Base-by-base conservation (phyloP, 2,329 filamentous ascomycete genomes). In the Fusarium sp. region DNA sequence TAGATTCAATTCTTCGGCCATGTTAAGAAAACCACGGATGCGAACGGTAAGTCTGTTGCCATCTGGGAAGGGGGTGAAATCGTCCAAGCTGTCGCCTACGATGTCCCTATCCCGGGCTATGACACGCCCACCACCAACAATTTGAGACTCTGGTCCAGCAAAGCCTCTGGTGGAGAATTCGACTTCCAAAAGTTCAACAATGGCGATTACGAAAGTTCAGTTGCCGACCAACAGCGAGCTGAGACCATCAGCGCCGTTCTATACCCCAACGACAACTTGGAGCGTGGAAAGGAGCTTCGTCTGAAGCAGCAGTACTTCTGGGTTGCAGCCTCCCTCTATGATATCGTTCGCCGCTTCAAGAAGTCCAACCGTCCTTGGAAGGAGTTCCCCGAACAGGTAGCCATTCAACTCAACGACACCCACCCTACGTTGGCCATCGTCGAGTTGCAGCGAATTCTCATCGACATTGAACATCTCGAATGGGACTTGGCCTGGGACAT, bases 291-390 rank as follows among this genome's bases (percentile, higher is more conserved):
- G 82, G 96, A 99, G 84, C 89, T 99, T 69, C 93, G 96, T 57
- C 83, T 99, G 81, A 99, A 99, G 88, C 96, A 99, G 81, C 96
- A 99, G 81, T 99, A 99, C 86, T 99, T 99, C 84, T 99, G 96
- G 96, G 97, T 97, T 77, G 94, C 96, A 55, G 96, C 96, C 18
- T 99, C 96, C 18, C 87, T 99, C 6, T 94, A 94, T 78, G 96
- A 99, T 77, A 99, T 99, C 78, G 92, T 99, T 65, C 92, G 96
- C 62, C 91, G 96, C 63, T 99, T 98, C 90, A 99, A 98, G 87
- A 99, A 98, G 88, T 90, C 94, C 20, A 94, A 93, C 84, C 91
- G 95, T 69, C 84, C 91, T 10, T 99, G 96, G 96, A 91, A 83
- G 72, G 92, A 97, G 77, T 99, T 99, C 82, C 87, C 95, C 46